Base-by-base conservation (phyloP, 208 protist genomes). In the Leptomonas pyrrhocoris region DNA sequence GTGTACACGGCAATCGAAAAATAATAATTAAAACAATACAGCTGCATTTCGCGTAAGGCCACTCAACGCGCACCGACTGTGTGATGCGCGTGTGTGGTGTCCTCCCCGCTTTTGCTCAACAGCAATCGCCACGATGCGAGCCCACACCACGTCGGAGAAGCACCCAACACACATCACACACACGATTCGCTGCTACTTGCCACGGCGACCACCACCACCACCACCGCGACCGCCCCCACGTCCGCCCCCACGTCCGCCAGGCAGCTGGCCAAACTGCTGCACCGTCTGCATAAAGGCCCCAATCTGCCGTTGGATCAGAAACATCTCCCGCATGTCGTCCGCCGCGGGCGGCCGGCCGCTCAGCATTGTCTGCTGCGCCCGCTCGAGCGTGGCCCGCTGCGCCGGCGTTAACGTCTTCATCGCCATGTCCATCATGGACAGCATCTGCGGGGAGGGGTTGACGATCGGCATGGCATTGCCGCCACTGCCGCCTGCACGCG, bases 301-400 rank as follows among this genome's bases (percentile, higher is more conserved):
- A n/a, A 94, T 73, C 48, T 94, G 89, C 34, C 76, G 81, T 68
- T 93, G 89, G 54, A 96, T 91, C 13, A 85, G 49, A n/a, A 83
- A 74, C 86, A 94, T 90, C 9, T 84, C 81, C 3, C 42, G 45
- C 73, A 80, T 87, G 30, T 96, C 89, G 31, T 96, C 83, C 23
- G 78, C 55, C 4, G 77, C 55, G 31, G 84, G 87, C 12, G 63
- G 77, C 13, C 74, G 66, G 16, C 89, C 89, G 6, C 42, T 68
- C 53, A 74, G 77, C 83, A 94, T 91, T 21, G 55, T 84, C 38
- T 73, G 48, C 77, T 94, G 82, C 48, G 90, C 81, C 7, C 83
- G 75, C 66, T 82, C 74, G 60, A 94, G 66, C 16, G 79, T 84
- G n/a, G 68, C 68, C 16, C 74, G 73, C 61, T 94, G 84, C 63